These are phyloP conservation scores for Viola odorata DNA, from an alignment of 345 rosid species.

Conservation along the genomic window DNA sequence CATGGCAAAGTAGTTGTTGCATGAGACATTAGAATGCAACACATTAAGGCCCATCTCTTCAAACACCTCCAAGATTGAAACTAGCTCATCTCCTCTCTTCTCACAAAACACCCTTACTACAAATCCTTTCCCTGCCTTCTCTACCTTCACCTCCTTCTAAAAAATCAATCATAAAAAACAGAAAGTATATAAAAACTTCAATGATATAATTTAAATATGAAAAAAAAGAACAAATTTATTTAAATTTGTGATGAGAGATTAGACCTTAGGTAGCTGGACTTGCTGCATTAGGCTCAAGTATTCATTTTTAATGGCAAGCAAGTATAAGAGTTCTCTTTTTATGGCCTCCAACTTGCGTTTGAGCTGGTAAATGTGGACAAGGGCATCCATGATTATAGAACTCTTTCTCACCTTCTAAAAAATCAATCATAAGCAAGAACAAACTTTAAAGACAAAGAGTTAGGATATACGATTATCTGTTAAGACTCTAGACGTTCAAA, in stretches of 20 bases:
- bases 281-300: conserved; percentile 29
- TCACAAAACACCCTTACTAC: conserved; percentile 39
- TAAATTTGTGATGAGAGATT: conserved; percentile 1
- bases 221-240: background rate
- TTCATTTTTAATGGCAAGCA: conserved; percentile 36
- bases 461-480: no score
- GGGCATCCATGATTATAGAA: conserved; percentile 35
- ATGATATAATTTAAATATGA: background rate
- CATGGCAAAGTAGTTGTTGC: conserved; percentile 43
- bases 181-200: background rate
- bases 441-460: no score
- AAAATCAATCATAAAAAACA: background rate
- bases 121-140: conserved; percentile 44
- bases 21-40: conserved; percentile 50
- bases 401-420: conserved; percentile 50
- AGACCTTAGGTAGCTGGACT: conserved; percentile 44
- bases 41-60: conserved; percentile 61
- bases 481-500: no score
- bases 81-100: conserved; percentile 44
- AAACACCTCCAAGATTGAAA: conserved; percentile 55
- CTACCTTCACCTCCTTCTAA: conserved; percentile 59
- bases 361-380: conserved; percentile 48
- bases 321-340: conserved; percentile 33
- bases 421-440: background rate
- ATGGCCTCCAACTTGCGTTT: conserved; percentile 53